Percentiles rank a stretch among this genome's conserved stretches.
phyloP scores from a whole-genome alignment of 768 basidiomycete species.

The Mycena albidolilacea region DNA sequence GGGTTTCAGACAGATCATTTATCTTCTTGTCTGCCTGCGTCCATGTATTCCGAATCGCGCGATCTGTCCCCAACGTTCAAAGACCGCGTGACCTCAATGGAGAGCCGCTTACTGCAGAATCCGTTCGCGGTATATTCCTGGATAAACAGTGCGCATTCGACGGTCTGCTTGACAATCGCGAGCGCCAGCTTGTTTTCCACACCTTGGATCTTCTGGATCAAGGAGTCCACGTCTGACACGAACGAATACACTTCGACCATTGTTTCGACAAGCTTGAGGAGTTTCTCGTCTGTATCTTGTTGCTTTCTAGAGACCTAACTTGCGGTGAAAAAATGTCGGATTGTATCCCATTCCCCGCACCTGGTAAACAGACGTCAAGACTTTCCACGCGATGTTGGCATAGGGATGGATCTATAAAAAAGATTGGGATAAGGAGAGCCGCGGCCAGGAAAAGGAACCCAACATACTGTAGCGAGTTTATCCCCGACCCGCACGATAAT shows the following conservation, averaged over 20 bases:
- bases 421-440: not conserved
- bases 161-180: conserved; percentile 7
- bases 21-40: not conserved
- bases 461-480: not conserved
- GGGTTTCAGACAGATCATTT: not conserved
- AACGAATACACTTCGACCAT: not conserved
- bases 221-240: not conserved
- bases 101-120: not conserved
- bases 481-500: not conserved
- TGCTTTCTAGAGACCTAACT: not conserved
- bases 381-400: not conserved
- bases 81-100: not conserved
- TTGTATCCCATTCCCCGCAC: not conserved
- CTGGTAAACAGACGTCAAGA: conserved; percentile 5
- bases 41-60: not conserved
- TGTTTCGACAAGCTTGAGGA: not conserved
- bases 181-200: not conserved
- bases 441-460: not conserved
- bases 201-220: not conserved
- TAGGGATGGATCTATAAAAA: not conserved
- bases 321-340: not conserved
- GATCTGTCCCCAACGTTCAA: not conserved
- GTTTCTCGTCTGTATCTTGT: not conserved
- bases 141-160: not conserved
- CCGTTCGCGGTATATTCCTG: conserved; percentile 7